Evolutionary conservation across 331 rosid genomes (phyloP), one percentile per base, ranked within the genome.

Genomic region (Quercus tomentella): DNA sequence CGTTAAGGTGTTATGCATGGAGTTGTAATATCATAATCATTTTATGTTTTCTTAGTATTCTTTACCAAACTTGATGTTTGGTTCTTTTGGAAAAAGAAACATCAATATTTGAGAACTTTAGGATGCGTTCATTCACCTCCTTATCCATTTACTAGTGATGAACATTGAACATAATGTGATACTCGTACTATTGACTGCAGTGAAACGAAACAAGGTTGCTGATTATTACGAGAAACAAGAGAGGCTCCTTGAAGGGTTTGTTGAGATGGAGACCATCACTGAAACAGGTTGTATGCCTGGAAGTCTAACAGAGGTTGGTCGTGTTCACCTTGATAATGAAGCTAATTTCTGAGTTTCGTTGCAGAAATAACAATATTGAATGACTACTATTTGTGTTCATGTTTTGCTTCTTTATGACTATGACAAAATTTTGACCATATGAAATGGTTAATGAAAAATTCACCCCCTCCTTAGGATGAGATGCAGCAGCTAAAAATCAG

Each of bases 151-250:
- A 37, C 45, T 60, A 60, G 66, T 23, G 33, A 60, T 7, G 45
- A 37, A 37, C 45, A 7, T 37, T 60, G 66, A 60, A 37, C 66
- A 21, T 1, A 23, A 23, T 23, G 0, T 23, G 69, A 62, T 25
- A 6, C 71, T 28, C 20, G 2, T 30, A 18, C 54, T 12, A 33
- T 82, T 76, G 20, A 58, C 72, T 35, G 5, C 16, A 92, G 94
- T 72, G 85, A 89, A 82, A 81, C 84, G 83, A 62, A 76, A 81
- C 81, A 89, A 82, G 77, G 87, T 92, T 73, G 89, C 82, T n/a
- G 91, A 87, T 73, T 92, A 90, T 83, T 91, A 91, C 86, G 88
- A 82, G 86, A 77, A 88, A 67, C 97, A 92, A 55, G 89, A 88
- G 82, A 84, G 45, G 45, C 45, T 37, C 11, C 45, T 37, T 37